Evolutionary conservation across 768 basidiomycete genomes (phyloP).

Genomic region (Russula olivacea): DNA sequence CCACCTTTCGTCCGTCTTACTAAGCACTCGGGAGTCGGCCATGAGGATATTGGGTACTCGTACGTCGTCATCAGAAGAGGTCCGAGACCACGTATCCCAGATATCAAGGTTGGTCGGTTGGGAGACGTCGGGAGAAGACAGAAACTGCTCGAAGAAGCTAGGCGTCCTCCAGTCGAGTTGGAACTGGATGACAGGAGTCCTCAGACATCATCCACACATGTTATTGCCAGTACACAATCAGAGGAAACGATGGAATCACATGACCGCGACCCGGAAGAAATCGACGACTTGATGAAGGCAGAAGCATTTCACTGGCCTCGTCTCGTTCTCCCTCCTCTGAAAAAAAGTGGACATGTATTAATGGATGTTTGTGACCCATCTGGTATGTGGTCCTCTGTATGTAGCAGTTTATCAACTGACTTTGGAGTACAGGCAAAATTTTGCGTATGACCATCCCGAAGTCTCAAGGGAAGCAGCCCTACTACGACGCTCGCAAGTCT

Average conservation of each 20-base stretch:
- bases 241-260: constrained; percentile 4
- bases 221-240: not conserved
- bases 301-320: constrained; percentile 90
- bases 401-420: not conserved
- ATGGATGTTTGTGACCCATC: constrained; percentile 81
- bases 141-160: constrained; percentile 33
- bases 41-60: constrained; percentile 84
- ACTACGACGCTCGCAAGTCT: constrained; percentile 91
- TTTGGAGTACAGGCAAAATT: constrained; percentile 61
- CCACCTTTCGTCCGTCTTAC: constrained; percentile 81
- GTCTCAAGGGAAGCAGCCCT: constrained; percentile 93
- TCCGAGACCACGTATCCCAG: constrained; percentile 44
- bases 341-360: constrained; percentile 86
- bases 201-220: not conserved
- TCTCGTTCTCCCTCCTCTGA: constrained; percentile 86
- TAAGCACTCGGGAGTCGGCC: constrained; percentile 78
- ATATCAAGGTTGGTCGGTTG: constrained; percentile 43
- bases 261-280: constrained; percentile 30
- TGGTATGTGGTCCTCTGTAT: constrained; percentile 44
- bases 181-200: constrained; percentile 25
- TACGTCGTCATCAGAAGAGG: constrained; percentile 88
- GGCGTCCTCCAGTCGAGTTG: constrained; percentile 23
- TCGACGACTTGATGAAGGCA: constrained; percentile 52
- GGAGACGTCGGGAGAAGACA: constrained; percentile 49
- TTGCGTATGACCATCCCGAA: constrained; percentile 88